These are phyloP conservation scores for Gautieria morchelliformis DNA, from an alignment of 768 basidiomycete species.

Conservation along the genomic window DNA sequence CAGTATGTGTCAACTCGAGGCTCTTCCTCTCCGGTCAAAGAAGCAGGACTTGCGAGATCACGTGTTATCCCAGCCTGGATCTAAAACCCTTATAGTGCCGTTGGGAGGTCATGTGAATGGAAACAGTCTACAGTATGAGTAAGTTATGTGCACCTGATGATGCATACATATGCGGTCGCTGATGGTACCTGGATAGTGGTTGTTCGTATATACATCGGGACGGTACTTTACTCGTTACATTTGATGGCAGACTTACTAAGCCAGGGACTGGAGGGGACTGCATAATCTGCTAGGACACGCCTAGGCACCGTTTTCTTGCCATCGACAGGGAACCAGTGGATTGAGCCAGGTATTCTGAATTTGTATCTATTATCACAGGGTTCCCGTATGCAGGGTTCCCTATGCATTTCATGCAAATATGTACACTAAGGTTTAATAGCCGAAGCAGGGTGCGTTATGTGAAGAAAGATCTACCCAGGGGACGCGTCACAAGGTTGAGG, in stretches of 20 bases:
- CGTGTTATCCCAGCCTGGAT: neutral
- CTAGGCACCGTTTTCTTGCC: too few relatives aligned
- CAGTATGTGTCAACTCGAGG: neutral
- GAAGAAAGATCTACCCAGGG: too few relatives aligned
- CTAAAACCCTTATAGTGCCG: neutral
- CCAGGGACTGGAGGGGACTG: neutral
- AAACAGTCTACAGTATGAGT: slow-evolving; percentile 7
- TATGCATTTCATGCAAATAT: too few relatives aligned
- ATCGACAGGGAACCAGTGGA: too few relatives aligned
- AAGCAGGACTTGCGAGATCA: neutral
- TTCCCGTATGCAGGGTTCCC: too few relatives aligned
- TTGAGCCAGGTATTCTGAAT: too few relatives aligned
- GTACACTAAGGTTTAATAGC: too few relatives aligned
- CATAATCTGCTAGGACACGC: neutral
- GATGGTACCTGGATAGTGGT: neutral
- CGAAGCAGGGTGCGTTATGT: too few relatives aligned
- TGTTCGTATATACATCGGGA: slow-evolving; percentile 1
- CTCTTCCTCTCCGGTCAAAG: neutral
- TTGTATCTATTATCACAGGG: too few relatives aligned
- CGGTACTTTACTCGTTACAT: neutral
- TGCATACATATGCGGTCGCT: neutral
- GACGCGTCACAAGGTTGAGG: too few relatives aligned
- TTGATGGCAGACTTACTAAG: slow-evolving; percentile 1
- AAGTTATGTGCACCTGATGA: neutral
- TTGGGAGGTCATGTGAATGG: neutral